These are phyloP conservation scores for Bjerkandera adusta DNA, from an alignment of 1,284 basidiomycete genomes.

Conservation along the genomic window DNA sequence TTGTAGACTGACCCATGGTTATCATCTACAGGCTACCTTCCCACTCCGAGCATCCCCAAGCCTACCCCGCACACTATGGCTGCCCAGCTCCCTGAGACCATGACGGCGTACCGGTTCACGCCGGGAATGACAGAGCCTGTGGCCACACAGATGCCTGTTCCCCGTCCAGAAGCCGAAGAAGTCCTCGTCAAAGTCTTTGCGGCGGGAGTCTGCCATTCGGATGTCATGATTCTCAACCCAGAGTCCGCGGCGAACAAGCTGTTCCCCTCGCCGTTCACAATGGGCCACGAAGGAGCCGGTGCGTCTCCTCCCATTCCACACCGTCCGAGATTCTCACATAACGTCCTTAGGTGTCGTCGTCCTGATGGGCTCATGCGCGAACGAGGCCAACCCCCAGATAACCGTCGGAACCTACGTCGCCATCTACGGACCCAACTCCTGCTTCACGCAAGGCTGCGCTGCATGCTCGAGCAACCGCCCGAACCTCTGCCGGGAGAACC, in stretches of 20 bases:
- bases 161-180: constrained; percentile 18
- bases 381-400: constrained; percentile 10
- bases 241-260: too few species aligned
- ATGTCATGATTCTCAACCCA: constrained; percentile 17
- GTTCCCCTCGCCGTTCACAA: constrained; percentile 12
- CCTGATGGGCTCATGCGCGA: constrained; percentile 16
- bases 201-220: constrained; percentile 24
- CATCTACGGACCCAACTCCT: constrained; percentile 19
- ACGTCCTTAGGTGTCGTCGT: constrained; percentile 14
- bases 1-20: too few species aligned
- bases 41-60: too few species aligned
- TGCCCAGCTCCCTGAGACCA: constrained; percentile 59
- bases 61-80: too few species aligned
- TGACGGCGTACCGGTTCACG: constrained; percentile 22
- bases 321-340: not conserved
- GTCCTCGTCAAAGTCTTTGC: constrained; percentile 25
- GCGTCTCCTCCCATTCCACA: not conserved
- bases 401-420: constrained; percentile 22
- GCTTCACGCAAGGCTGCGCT: constrained; percentile 16
- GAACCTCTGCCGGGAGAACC: constrained; percentile 17
- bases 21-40: too few species aligned
- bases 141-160: constrained; percentile 18
- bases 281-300: constrained; percentile 26
- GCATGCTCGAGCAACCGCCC: constrained; percentile 15
- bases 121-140: constrained; percentile 13